Base-by-base conservation (phyloP, 129 eudicot genomes). In the Ambrosia trifida region DNA sequence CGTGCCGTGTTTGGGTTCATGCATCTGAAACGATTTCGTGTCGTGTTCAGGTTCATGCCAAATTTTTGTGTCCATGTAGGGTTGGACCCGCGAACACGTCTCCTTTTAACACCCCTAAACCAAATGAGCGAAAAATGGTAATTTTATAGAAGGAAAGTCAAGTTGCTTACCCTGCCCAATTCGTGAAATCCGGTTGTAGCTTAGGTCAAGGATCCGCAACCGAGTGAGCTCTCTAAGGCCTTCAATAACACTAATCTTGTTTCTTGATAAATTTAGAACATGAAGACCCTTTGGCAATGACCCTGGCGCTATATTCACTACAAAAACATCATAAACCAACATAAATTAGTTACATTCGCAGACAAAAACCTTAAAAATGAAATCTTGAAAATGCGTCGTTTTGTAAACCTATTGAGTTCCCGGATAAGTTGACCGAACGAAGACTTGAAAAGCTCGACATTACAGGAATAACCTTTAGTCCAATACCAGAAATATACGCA, bases 241-340 rank as follows among this genome's bases (percentile, higher is more conserved):
- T 80, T 87, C 98, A 51, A 93, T 89, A 4, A 79, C 75, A 78
- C 71, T 56, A 58, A 93, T 87, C 78, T 87, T 89, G 85, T 93
- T 93, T 79, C 87, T 89, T 6, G 98, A 93, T 68, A 93, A 73
- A 72, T 89, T 77, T 60, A 93, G 98, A 65, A 74, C 71, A 59
- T 93, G 98, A 63, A 93, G 96, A 58, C 96, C 93, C 81, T 80
- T 87, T 65, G 98, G 96, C 70, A 93, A 78, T 8, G 90, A 82
- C 41, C 96, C 95, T 13, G 87, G 80, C 72, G 86, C 31, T 12
- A 93, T 83, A 59, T 87, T 85, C 78, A 53, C 96, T 93, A 88
- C 88, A 75, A 41, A 19, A 30, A 79, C 16, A 57, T 57, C 38
- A 51, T 11, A 61, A 13, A 47, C 57, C 72, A 24, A 5, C 31